Base-by-base conservation (phyloP, 257 asterid genomes). In the Galeopsis tetrahit region DNA sequence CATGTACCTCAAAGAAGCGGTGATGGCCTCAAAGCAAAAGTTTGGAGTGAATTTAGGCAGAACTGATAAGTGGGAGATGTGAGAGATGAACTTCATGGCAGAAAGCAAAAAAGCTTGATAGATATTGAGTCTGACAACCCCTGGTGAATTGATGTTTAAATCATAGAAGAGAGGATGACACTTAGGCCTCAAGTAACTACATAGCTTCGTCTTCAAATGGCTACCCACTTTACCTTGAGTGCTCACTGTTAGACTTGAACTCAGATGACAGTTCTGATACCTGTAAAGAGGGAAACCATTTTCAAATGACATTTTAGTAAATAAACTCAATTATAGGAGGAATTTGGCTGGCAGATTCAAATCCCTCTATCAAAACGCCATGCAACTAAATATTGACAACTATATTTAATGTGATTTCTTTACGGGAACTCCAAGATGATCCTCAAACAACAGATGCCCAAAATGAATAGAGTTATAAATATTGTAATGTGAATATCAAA, bases 91-190 rank as follows among this genome's bases (percentile, higher is more conserved):
- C 81, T 93, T 93, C 98, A 93, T 91, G 68, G 95, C 96, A 73
- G 96, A 87, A 1, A 93, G 83, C 42, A 93, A 82, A 76, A 93
- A 93, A 3, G 68, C 83, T 81, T 93, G 98, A 68, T 91, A 91
- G 49, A 91, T 91, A 56, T 93, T 93, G 65, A 93, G 94, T 43
- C 97, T 86, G 59, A 93, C 96, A 38, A 93, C 92, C 46, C 82
- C 83, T 1, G 90, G 79, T 9, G 97, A 85, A 77, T 91, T 93
- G 82, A 93, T 85, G 75, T 85, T 93, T 10, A 91, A 83, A 74
- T 90, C 97, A 10, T 87, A 93, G 82, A 93, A 91, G 71, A 93
- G 58, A 13, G 96, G 95, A 72, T 91, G 97, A 53, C 96, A 93
- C 76, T 93, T 93, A 3, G 97, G 96, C 13, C 84, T 84, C 61